Base-by-base conservation (phyloP, 1,284 basidiomycete species). In the Trichosporon sp. region DNA sequence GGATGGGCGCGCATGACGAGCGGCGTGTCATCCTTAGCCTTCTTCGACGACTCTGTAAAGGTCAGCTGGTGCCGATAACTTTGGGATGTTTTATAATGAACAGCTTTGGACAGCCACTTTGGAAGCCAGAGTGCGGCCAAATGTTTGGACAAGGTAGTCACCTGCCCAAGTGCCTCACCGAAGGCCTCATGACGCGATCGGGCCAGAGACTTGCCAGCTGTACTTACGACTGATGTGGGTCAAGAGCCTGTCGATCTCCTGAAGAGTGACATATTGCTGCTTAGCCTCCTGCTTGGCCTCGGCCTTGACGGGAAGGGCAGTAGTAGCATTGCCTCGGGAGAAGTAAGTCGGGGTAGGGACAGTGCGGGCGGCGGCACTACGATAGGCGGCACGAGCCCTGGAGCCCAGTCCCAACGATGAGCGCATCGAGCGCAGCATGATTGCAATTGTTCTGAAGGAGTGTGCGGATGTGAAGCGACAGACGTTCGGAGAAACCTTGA, bases 211-310 rank as follows among this genome's bases (percentile, higher is more conserved):
- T 37, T 31, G 40, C 21, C 46, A 35, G 26, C 8, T 31, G 1
- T 21, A 79, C 80, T 75, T 71, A 83, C 82, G 69, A 5, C 79
- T 79, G n/a, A 84, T 78, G 31, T 79, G 78, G 1, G 77, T 79
- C 14, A 83, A 76, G 16, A 83, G 75, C n/a, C 77, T 72, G 71
- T 84, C 83, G 31, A 84, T 80, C 74, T 82, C 81, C 38, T 77
- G 73, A 12, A 84, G 72, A 4, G 79, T 80, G 37, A 80, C 71
- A 12, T 79, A 73, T 67, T 81, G 77, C 71, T 81, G 77, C 54
- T 71, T 74, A 2, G 80, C 79, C 0, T 48, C 35, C 7, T 68
- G 40, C 43, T 65, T 54, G 0, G 72, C 65, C 46, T 67, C 54
- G 0, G 63, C 48, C 40, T 63, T 48, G 1, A 51, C 37, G 21